A percentile compares a stretch with the other conserved stretches of the same genome.
phyloP scores from a whole-genome alignment of 257 asterid species.

The Solanum corneliomulleri region DNA sequence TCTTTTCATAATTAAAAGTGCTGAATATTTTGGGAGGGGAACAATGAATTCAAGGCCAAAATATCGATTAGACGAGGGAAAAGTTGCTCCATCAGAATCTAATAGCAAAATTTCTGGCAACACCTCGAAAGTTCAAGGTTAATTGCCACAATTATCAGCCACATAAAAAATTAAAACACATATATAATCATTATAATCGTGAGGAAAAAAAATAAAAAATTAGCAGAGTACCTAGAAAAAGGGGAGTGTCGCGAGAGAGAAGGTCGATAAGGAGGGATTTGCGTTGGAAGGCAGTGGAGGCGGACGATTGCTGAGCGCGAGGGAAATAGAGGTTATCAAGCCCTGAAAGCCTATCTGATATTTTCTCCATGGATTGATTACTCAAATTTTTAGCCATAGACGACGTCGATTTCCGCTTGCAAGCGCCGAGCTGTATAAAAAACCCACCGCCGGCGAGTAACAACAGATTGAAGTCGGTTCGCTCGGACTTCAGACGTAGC shows the following conservation, averaged over 20 bases:
- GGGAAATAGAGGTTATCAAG: constrained; percentile 84
- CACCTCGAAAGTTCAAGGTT: not conserved
- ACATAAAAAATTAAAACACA: not conserved
- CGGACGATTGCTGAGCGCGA: constrained; percentile 62
- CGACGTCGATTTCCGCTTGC: not conserved
- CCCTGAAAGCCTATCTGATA: constrained; percentile 53
- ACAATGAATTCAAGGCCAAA: not conserved
- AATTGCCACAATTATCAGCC: no score
- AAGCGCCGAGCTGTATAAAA: not conserved
- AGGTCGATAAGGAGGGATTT: constrained; percentile 65
- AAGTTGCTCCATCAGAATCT: not conserved
- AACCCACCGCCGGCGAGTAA: not conserved
- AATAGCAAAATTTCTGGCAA: not conserved
- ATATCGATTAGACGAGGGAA: not conserved
- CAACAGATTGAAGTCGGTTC: not conserved
- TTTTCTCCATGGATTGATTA: constrained; percentile 43
- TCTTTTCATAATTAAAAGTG: not conserved
- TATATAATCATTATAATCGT: not conserved
- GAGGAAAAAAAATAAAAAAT: not conserved
- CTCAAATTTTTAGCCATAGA: constrained; percentile 7
- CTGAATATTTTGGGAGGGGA: not conserved
- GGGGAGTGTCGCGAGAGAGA: constrained; percentile 73
- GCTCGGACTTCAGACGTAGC: not conserved
- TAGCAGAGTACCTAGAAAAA: constrained; percentile 49
- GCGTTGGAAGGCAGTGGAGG: constrained; percentile 52